Base-by-base conservation (phyloP, 306 rosid species). In the Begonia fuchsioides region DNA sequence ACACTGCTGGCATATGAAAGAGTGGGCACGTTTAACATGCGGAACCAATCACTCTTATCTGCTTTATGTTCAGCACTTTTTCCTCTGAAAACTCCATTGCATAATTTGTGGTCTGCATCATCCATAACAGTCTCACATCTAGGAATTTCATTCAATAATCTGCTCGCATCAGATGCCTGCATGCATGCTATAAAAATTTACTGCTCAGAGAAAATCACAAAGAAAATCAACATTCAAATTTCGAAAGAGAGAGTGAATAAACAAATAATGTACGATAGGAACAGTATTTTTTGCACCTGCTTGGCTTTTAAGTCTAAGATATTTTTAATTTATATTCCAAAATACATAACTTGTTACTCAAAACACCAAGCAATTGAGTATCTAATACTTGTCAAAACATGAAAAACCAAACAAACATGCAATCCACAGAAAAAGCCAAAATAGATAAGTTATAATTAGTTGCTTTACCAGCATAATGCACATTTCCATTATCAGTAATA, bases 391-490 rank as follows among this genome's bases (percentile, higher is more conserved):
- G 5, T 8, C 35, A 41, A 41, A 41, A 41, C 12, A 41, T 41
- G 5, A 41, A 41, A 2, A 41, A 11, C 12, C 45, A 41, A n/a
- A 41, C 6, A 41, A 41, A 41, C 45, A 8, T 26, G 7, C 7
- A 8, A 26, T 26, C 35, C 35, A 26, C 8, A 26, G 8, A 26
- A 26, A 6, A 26, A 26, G 35, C 35, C 5, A 26, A 26, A 26
- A 26, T 26, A 26, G 35, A 26, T 20, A 44, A 44, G 17, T 43
- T 57, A 52, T 62, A 52, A 58, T 49, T 49, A 65, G 63, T 46
- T 44, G 61, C 66, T 62, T 74, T 90, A 85, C 98, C 96, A 68
- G 70, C 51, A 55, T 68, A 57, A 65, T 62, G 62, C 44, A 52
- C 71, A 65, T 10, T 52, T 14, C 47, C 65, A 49, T 62, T 61